Percentiles rank a stretch among this genome's conserved stretches.
phyloP scores from a whole-genome alignment of 257 asterid genomes.

The Gentiana dahurica region DNA sequence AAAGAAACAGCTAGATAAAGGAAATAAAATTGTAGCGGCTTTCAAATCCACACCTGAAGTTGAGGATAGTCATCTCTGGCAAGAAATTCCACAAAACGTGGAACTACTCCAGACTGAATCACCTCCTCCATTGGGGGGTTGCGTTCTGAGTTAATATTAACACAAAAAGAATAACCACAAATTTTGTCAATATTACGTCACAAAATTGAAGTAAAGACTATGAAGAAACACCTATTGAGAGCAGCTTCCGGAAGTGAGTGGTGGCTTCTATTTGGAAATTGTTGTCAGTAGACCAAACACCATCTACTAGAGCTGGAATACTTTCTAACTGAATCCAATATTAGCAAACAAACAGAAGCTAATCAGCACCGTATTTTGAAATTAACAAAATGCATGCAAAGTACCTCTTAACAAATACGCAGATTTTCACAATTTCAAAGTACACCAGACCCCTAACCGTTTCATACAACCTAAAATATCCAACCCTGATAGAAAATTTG shows the following conservation, averaged over 20 bases:
- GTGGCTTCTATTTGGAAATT: slow-evolving; percentile 69
- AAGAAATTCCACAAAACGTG: slow-evolving; percentile 82
- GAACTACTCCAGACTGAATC: slow-evolving; percentile 84
- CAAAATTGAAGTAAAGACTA: no score
- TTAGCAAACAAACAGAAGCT: slow-evolving; percentile 10
- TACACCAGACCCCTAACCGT: background rate
- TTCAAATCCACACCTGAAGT: slow-evolving; percentile 44
- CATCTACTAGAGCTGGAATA: slow-evolving; percentile 70
- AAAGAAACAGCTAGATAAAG: slow-evolving; percentile 2
- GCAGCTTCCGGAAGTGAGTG: slow-evolving; percentile 89
- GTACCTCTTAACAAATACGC: background rate
- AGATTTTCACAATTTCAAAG: background rate
- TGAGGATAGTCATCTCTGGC: slow-evolving; percentile 76
- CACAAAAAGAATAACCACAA: slow-evolving; percentile 1
- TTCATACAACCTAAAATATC: background rate
- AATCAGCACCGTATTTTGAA: slow-evolving; percentile 1
- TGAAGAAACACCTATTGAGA: slow-evolving; percentile 51
- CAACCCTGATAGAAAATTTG: background rate
- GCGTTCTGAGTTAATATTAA: slow-evolving; percentile 43
- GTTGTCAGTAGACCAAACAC: slow-evolving; percentile 64
- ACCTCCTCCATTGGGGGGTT: slow-evolving; percentile 93
- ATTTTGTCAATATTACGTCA: no score
- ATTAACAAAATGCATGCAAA: background rate
- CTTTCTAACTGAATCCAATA: slow-evolving; percentile 50
- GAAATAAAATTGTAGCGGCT: background rate